Evolutionary conservation across 1,284 basidiomycete species (phyloP), one percentile per base, ranked within the genome.

Genomic region (Fistulina hepatica): DNA sequence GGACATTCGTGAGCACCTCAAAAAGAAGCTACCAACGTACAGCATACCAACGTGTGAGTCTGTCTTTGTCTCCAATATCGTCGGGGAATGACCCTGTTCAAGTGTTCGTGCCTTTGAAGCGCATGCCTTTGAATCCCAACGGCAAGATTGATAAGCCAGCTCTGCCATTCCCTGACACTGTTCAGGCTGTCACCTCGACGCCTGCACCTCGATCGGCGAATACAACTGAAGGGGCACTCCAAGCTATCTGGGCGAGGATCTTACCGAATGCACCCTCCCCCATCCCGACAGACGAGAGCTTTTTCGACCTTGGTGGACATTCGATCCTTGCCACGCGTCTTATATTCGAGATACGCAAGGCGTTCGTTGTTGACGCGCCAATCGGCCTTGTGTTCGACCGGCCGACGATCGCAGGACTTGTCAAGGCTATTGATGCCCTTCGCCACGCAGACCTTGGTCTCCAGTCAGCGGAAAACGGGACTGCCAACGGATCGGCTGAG

Each of bases 61-160:
- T 12, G 39, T 27, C 9, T 30, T 42, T 32, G 19, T 33, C 24
- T 20, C 32, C 40, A 11, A 10, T 22, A 31, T 36, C 34, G 35
- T 31, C 22, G 31, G 38, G 49, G 20, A 48, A 36, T 13, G 40
- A 25, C 23, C 37, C 12, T 37, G 34, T 36, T 27, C 5, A 48
- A 91, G 92, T 97, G 30, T 92, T 97, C 52, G 92, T 98, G 31
- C 95, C 95, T 1, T 71, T 98, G 26, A 75, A 74, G 44, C 84
- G 90, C 46, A 95, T 99, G 85, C 95, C 95, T 10, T 73, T 99
- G 37, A 99, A 97, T 57, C 95, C 95, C 4, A 98, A 98, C 57
- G 95, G 95, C 45, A 99, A 98, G 65, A 85, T 99, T 56, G 95
- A 99, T 69, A 98, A 98, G 59, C 94, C 95, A 0, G 89, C 91